A percentile compares a stretch with the other conserved stretches of the same genome.
Conservation (phyloP, 176 grass and related monocot genomes). For the Avena insularis region DNA sequence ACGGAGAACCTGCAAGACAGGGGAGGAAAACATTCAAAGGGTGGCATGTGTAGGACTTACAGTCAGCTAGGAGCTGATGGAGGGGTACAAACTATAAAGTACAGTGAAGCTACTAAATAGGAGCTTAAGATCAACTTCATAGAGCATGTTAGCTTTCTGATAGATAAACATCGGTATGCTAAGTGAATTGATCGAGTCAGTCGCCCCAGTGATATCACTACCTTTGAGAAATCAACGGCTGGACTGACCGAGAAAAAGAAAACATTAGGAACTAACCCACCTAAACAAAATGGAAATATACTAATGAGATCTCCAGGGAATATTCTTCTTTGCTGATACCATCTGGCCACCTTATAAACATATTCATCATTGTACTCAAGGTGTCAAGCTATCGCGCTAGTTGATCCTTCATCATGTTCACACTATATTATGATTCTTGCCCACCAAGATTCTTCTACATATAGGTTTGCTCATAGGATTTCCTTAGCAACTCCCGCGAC, state of each 20-base stretch:
- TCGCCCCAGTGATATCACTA: background rate
- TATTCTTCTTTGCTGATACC: background rate
- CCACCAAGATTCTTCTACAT: background rate
- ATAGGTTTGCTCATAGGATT: background rate
- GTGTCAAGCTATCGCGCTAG: background rate
- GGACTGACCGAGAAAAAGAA: background rate
- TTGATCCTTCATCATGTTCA: background rate
- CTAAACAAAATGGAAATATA: background rate
- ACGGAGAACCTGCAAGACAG: slow-evolving; percentile 69
- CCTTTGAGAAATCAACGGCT: background rate
- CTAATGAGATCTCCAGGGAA: background rate
- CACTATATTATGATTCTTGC: background rate
- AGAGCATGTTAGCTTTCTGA: background rate
- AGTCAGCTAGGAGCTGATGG: background rate
- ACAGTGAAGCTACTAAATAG: background rate
- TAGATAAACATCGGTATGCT: background rate
- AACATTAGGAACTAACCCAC: background rate
- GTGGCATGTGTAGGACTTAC: background rate
- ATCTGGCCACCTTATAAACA: background rate
- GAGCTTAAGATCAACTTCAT: background rate
- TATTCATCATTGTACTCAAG: background rate
- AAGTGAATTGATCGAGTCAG: background rate
- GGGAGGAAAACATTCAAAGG: background rate
- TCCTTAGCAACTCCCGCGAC: background rate
- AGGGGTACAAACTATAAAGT: background rate